Percentiles rank a stretch among this genome's conserved stretches.
These are phyloP conservation scores for Toxicodendron radicans DNA, from an alignment of 345 rosid genomes.

Conservation along the genomic window DNA sequence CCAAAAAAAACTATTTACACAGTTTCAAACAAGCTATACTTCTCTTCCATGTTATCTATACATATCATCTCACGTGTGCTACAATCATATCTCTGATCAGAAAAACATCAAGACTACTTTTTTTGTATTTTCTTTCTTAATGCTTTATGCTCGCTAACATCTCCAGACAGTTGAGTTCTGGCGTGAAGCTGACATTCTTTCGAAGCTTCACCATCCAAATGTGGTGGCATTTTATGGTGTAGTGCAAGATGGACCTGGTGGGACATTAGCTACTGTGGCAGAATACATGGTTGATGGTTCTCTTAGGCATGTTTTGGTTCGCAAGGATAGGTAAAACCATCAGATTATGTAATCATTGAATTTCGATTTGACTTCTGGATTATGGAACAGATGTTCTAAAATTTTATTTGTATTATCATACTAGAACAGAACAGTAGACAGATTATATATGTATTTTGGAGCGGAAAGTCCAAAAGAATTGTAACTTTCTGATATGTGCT, in stretches of 20 bases:
- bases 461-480: neutral
- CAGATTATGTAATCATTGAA: slow-evolving; percentile 17
- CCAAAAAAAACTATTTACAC: neutral
- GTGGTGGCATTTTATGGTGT: slow-evolving; percentile 98
- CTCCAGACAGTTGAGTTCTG: slow-evolving; percentile 73
- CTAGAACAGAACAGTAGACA: neutral
- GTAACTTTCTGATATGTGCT: neutral
- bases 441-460: neutral
- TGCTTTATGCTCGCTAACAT: slow-evolving; percentile 11
- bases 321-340: slow-evolving; percentile 70
- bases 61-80: neutral
- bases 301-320: slow-evolving; percentile 85
- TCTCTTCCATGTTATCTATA: neutral
- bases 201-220: slow-evolving; percentile 94
- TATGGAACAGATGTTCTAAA: neutral
- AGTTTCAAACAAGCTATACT: neutral
- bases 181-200: slow-evolving; percentile 92
- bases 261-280: slow-evolving; percentile 80
- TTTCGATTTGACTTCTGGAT: slow-evolving; percentile 17
- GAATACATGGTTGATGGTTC: slow-evolving; percentile 98
- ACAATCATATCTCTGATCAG: neutral
- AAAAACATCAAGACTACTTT: neutral
- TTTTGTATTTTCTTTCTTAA: slow-evolving; percentile 1
- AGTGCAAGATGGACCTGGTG: slow-evolving; percentile 88
- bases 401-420: neutral